A percentile compares a stretch with the other conserved stretches of the same genome.
Evolutionary conservation across 495 filamentous ascomycete genomes (phyloP).

Genomic region (Penicillium paxilli): DNA sequence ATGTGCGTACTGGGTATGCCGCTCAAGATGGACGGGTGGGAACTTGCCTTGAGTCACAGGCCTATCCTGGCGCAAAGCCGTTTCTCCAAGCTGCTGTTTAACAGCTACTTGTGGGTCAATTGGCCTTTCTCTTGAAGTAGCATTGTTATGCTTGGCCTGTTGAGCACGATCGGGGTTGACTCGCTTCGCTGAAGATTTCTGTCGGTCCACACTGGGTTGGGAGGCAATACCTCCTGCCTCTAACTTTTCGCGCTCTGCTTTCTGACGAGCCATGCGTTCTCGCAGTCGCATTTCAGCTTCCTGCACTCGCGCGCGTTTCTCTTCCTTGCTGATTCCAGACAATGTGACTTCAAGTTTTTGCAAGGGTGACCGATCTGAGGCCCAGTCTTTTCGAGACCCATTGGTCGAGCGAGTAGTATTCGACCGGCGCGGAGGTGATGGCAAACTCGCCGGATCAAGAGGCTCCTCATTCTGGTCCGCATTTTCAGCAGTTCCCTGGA

Average conservation of each 20-base stretch:
- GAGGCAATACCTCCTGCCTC: constrained; percentile 17
- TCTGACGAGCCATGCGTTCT: constrained; percentile 47
- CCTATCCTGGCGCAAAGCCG: constrained; percentile 12
- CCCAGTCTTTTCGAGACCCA: constrained; percentile 47
- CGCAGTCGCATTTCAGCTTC: constrained; percentile 66
- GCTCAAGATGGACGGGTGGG: no score
- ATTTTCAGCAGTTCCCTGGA: neutral
- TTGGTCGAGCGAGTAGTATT: constrained; percentile 40
- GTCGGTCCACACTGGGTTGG: constrained; percentile 9
- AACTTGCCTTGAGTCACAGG: no score
- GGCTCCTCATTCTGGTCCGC: constrained; percentile 13
- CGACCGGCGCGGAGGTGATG: constrained; percentile 30
- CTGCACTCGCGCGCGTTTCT: constrained; percentile 78
- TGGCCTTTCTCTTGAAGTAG: neutral
- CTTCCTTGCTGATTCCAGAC: constrained; percentile 87
- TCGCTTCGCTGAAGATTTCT: constrained; percentile 1
- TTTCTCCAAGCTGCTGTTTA: constrained; percentile 8
- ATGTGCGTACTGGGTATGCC: constrained; percentile 18
- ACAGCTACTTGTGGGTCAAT: neutral
- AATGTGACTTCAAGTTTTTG: constrained; percentile 89
- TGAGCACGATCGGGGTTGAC: neutral
- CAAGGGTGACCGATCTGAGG: constrained; percentile 80
- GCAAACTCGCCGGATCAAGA: neutral
- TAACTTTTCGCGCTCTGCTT: constrained; percentile 20
- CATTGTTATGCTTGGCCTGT: constrained; percentile 4